Base-by-base conservation (phyloP, 306 rosid genomes). In the Dalbergia cultrata region DNA sequence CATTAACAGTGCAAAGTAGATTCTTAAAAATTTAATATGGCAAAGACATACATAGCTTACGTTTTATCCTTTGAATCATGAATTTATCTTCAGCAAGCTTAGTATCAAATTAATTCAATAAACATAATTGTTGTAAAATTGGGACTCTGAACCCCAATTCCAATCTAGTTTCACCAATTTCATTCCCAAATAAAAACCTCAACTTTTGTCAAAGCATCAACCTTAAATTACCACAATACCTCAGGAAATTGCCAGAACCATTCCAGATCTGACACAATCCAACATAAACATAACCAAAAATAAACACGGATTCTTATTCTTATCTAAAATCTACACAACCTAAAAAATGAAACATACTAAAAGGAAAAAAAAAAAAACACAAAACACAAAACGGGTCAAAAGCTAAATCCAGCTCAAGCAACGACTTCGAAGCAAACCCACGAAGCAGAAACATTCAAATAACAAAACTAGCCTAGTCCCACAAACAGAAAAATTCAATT, bases 191-290 rank as follows among this genome's bases (percentile, higher is more conserved):
- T 8, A 17, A 67, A 19, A 57, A 39, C 34, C 64, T 56, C 22
- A 70, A 74, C 41, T 4, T n/a, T 14, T 47, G 31, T 47, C 53
- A 47, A 62, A 58, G 39, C 73, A 65, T 82, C 53, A 71, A 79
- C 35, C 71, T 9, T 43, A 75, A 81, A 57, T 66, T 37, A 39
- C 35, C 81, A 77, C n/a, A 52, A 72, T n/a, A 78, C 76, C 18
- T 26, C 73, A 80, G 1, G 59, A 4, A 65, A 75, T 21, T 45
- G 74, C 65, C 57, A n/a, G 22, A 80, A 34, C 39, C 9, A 80
- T 39, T 82, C 84, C 87, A 88, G 90, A 88, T 86, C 90, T 78
- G 79, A 78, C 59, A 35, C 17, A 47, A 74, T 21, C 58, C 8
- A 54, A 67, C 41, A 73, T 6, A 72, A 6, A 49, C 47, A 56